Evolutionary conservation across 2,329 filamentous ascomycete genomes (phyloP).

Genomic region (Monosporascus sp.): DNA sequence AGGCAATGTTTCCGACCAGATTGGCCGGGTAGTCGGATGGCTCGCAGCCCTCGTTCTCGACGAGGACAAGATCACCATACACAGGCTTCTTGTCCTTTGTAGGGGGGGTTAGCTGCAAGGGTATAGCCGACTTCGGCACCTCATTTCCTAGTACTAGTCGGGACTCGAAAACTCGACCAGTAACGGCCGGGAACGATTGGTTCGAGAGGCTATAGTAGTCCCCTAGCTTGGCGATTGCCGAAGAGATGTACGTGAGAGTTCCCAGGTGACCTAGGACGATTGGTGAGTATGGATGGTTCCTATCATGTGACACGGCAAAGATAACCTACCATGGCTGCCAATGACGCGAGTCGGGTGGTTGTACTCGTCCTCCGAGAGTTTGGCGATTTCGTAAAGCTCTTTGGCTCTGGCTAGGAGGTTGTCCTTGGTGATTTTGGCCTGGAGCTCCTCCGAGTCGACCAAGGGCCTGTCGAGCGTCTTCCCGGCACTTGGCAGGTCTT

Average conservation of each 20-base stretch:
- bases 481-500: conserved; percentile 8
- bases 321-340: conserved; percentile 51
- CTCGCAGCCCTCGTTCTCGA: conserved; percentile 59
- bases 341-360: conserved; percentile 68
- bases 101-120: conserved; percentile 64
- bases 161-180: conserved; percentile 54
- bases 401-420: conserved; percentile 56
- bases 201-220: conserved; percentile 59
- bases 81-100: conserved; percentile 56
- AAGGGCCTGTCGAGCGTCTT: conserved; percentile 28
- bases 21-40: conserved; percentile 56
- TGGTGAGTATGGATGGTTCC: conserved; percentile 1
- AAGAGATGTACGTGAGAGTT: conserved; percentile 59
- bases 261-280: conserved; percentile 49
- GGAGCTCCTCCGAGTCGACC: conserved; percentile 50
- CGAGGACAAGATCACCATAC: conserved; percentile 53
- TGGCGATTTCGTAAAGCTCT: conserved; percentile 57
- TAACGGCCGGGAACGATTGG: conserved; percentile 59
- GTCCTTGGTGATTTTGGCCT: conserved; percentile 49
- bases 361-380: conserved; percentile 54
- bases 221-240: conserved; percentile 47
- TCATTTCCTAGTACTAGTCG: conserved; percentile 50
- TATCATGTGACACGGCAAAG: background rate
- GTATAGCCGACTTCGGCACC: conserved; percentile 43
- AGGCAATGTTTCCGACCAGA: conserved; percentile 59